Percentiles rank a stretch among this genome's conserved stretches.
phyloP scores from a whole-genome alignment of 768 basidiomycete genomes.

The Macrolepiota dolichaula region DNA sequence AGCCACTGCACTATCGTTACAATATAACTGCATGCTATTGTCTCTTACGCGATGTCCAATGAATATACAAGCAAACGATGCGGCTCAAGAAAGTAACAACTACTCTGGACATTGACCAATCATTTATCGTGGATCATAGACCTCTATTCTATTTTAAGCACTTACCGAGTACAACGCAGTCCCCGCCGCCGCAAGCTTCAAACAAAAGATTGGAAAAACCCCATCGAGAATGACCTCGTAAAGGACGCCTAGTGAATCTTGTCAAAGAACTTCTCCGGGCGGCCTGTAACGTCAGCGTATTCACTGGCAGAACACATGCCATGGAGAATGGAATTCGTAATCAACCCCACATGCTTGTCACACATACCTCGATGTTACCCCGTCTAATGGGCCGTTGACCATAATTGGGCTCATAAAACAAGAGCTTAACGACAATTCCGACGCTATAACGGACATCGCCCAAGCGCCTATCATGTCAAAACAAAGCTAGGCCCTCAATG shows the following conservation, averaged over 20 bases:
- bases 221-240: conserved; percentile 17
- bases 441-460: conserved; percentile 32
- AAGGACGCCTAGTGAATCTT: conserved; percentile 16
- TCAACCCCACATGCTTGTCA: conserved; percentile 10
- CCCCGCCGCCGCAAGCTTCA: conserved; percentile 32
- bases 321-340: conserved; percentile 6
- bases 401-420: conserved; percentile 42
- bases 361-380: conserved; percentile 26
- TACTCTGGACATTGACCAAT: not conserved
- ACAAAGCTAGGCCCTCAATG: conserved; percentile 35
- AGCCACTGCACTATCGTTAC: conserved; percentile 25
- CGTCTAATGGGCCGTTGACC: conserved; percentile 39
- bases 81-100: not conserved
- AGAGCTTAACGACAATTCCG: conserved; percentile 17
- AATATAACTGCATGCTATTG: conserved; percentile 27
- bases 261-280: conserved; percentile 14
- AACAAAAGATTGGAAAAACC: conserved; percentile 33
- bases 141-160: not conserved
- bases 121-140: too few species aligned
- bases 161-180: conserved; percentile 23
- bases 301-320: conserved; percentile 25
- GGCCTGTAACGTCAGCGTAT: conserved; percentile 1
- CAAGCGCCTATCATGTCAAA: conserved; percentile 35
- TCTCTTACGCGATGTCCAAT: conserved; percentile 14
- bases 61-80: not conserved